Percentiles rank a stretch among this genome's conserved stretches.
Conservation (phyloP, 176 grass and related monocot genomes). For the Olyra latifolia region DNA sequence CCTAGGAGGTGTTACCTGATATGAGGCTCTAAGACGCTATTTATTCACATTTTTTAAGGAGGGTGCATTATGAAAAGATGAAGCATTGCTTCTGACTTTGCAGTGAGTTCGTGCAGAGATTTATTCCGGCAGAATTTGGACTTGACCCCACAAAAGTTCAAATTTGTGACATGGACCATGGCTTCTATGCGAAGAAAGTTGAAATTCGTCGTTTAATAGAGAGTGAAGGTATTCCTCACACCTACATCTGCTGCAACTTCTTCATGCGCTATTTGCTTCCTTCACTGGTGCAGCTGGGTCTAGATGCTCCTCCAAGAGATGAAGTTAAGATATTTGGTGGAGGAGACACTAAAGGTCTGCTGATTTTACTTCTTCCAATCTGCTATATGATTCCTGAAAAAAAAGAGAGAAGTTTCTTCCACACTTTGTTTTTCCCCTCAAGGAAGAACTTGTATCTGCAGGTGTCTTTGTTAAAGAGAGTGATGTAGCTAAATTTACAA, state of each 20-base stretch:
- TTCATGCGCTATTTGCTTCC: conserved; percentile 85
- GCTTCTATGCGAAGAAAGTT: conserved; percentile 77
- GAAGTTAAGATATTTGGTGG: conserved; percentile 76
- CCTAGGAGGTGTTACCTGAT: background rate
- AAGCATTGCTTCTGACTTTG: conserved; percentile 4
- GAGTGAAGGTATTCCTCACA: conserved; percentile 79
- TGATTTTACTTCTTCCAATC: background rate
- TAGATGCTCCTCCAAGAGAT: conserved; percentile 80
- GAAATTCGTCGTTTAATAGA: conserved; percentile 70
- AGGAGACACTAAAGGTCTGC: conserved; percentile 76
- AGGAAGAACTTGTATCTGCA: conserved; percentile 36
- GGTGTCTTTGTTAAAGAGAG: conserved; percentile 72
- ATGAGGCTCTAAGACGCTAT: background rate
- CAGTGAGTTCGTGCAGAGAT: conserved; percentile 59
- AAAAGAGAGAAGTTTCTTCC: background rate
- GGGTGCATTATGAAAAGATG: background rate
- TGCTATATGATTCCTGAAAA: conserved; percentile 10
- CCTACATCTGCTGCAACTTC: conserved; percentile 89
- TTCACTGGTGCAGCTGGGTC: conserved; percentile 76
- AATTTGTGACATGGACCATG: conserved; percentile 66
- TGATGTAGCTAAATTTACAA: conserved; percentile 79
- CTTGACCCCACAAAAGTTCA: conserved; percentile 79
- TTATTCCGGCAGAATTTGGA: conserved; percentile 92
- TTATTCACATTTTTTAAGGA: background rate
- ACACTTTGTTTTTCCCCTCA: conserved; percentile 15